phyloP scores from a whole-genome alignment of 2,329 filamentous ascomycete genomes.

The Nannizzia gypsea region DNA sequence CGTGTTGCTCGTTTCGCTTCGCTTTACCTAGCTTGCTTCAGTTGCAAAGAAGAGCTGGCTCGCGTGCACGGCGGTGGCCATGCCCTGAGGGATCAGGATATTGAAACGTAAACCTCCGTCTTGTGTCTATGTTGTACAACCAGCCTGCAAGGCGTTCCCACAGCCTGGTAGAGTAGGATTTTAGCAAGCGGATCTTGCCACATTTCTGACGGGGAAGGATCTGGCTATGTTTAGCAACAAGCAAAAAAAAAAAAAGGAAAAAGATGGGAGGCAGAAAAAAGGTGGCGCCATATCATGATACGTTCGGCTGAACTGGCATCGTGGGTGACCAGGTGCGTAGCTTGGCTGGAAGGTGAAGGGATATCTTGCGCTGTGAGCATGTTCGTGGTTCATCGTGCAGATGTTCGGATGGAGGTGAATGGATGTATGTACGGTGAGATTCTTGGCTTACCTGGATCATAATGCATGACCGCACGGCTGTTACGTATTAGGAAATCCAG shows the following conservation, averaged over 20 bases:
- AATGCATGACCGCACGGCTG: neutral
- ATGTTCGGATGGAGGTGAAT: neutral
- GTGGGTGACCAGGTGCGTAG: neutral
- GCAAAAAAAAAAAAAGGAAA: neutral
- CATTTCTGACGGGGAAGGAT: neutral
- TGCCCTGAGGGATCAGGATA: neutral
- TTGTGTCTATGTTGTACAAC: neutral
- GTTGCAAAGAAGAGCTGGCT: neutral
- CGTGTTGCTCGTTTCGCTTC: neutral
- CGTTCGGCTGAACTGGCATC: neutral
- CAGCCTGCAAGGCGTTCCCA: neutral
- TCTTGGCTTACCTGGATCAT: neutral
- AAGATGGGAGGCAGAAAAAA: neutral
- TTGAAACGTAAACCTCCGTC: neutral
- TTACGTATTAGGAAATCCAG: neutral
- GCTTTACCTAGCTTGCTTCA: neutral
- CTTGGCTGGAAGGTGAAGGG: neutral
- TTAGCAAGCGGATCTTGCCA: neutral
- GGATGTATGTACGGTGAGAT: neutral
- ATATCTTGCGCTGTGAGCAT: neutral
- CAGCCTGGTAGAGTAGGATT: neutral
- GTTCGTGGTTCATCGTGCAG: neutral
- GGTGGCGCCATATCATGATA: neutral
- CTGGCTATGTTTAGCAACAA: constrained; percentile 3
- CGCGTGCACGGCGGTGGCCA: neutral